Percentiles rank a stretch among this genome's conserved stretches.
These are phyloP conservation scores for Rubia peregrina DNA, from an alignment of 305 asterid species.

Conservation along the genomic window DNA sequence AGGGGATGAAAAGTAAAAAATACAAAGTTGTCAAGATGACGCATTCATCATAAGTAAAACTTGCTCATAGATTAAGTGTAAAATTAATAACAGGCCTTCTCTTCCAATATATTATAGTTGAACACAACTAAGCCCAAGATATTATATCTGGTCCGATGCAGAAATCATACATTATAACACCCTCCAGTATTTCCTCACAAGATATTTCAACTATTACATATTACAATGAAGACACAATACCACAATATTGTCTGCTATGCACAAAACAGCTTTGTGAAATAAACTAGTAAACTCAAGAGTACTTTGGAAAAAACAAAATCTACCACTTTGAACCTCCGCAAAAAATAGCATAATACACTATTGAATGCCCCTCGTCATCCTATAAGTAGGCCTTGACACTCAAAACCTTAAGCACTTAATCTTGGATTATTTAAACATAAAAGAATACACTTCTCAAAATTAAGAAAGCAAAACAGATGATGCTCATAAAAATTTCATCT, in stretches of 20 bases:
- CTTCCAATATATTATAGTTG: conserved; percentile 35
- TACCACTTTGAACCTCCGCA: conserved; percentile 9
- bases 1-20: too few species aligned
- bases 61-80: too few species aligned
- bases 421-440: neutral
- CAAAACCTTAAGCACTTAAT: neutral
- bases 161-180: too few species aligned
- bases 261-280: neutral
- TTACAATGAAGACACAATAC: neutral
- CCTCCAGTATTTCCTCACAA: neutral
- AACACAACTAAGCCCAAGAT: conserved; percentile 16
- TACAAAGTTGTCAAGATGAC: too few species aligned
- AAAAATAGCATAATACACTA: neutral
- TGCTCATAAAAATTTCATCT: too few species aligned
- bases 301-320: neutral
- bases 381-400: neutral
- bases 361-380: neutral
- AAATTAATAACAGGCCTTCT: conserved; percentile 17
- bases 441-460: too few species aligned
- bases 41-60: too few species aligned
- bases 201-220: neutral
- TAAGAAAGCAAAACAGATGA: too few species aligned
- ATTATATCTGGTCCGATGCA: too few species aligned
- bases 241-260: neutral
- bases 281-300: conserved; percentile 1